These are phyloP conservation scores for Candida andamanensis DNA, from an alignment of 805 yeast genomes.

Conservation along the genomic window DNA sequence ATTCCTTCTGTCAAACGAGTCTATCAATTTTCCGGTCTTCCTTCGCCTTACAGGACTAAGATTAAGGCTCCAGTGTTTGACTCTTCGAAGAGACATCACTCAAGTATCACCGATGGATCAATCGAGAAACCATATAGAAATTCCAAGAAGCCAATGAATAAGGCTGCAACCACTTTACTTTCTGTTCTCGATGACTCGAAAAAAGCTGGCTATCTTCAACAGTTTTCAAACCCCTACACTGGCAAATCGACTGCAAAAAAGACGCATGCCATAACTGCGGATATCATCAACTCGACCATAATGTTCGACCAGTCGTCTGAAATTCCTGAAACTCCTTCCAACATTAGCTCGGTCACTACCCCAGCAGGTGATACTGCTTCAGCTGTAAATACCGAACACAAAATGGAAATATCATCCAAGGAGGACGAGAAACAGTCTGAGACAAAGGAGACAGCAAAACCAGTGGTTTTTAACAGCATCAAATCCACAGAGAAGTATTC, in stretches of 20 bases:
- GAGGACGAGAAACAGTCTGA: too few species aligned
- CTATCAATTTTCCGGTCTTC: conserved; percentile 41
- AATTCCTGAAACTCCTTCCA: conserved; percentile 8
- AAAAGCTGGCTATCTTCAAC: conserved; percentile 20
- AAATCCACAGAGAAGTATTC: too few species aligned
- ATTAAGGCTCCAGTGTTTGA: conserved; percentile 22
- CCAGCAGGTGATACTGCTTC: conserved; percentile 9
- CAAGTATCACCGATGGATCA: neutral
- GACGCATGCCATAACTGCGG: conserved; percentile 21
- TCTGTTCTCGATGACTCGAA: conserved; percentile 29
- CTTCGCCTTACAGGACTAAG: conserved; percentile 40
- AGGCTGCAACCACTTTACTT: conserved; percentile 34
- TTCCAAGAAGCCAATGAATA: conserved; percentile 10
- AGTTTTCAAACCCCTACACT: conserved; percentile 23
- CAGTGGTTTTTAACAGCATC: too few species aligned
- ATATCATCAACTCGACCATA: conserved; percentile 33
- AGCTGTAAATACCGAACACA: conserved; percentile 1
- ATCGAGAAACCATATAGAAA: conserved; percentile 1
- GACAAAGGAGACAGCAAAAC: too few species aligned
- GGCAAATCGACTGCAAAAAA: conserved; percentile 5
- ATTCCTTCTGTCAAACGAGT: conserved; percentile 37
- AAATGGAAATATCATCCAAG: too few species aligned
- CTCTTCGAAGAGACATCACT: neutral
- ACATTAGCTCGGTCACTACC: conserved; percentile 10
- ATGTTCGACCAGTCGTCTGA: conserved; percentile 21